These are phyloP conservation scores for Tremella fuciformis DNA, from an alignment of 768 basidiomycete species.

Conservation along the genomic window DNA sequence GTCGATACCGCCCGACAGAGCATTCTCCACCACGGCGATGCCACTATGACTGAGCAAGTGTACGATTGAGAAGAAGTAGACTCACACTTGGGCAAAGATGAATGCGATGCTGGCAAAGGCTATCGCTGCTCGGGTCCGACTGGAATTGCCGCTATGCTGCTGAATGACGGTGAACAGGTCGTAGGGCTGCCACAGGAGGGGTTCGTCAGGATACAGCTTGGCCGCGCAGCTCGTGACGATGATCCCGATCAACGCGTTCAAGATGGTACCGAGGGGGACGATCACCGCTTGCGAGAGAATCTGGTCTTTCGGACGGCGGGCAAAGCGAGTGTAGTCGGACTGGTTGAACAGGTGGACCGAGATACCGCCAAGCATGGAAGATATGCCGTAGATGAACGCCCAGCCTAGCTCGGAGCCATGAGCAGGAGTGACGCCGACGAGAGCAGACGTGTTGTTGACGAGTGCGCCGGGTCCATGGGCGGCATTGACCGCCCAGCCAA, in stretches of 20 bases:
- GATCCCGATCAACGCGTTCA: slow-evolving; percentile 4
- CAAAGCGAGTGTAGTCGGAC: slow-evolving; percentile 21
- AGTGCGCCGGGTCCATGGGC: not conserved
- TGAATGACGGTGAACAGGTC: slow-evolving; percentile 3
- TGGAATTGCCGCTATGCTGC: not conserved
- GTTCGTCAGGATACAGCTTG: not conserved
- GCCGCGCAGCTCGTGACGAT: not conserved
- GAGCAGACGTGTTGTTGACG: slow-evolving; percentile 1
- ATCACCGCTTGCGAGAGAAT: slow-evolving; percentile 20
- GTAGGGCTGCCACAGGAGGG: slow-evolving; percentile 6
- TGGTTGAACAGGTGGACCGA: slow-evolving; percentile 28
- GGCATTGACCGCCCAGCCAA: slow-evolving; percentile 1
- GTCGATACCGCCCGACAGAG: slow-evolving; percentile 7
- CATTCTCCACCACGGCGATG: slow-evolving; percentile 5
- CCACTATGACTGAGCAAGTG: not conserved
- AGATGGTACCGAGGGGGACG: slow-evolving; percentile 17
- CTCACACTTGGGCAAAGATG: slow-evolving; percentile 3
- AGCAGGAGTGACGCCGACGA: slow-evolving; percentile 24
- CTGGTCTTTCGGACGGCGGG: not conserved
- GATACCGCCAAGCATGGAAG: slow-evolving; percentile 3
- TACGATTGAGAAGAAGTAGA: too few relatives aligned
- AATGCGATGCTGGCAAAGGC: slow-evolving; percentile 6
- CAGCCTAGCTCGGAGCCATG: slow-evolving; percentile 35
- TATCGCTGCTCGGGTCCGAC: slow-evolving; percentile 1
- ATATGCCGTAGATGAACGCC: slow-evolving; percentile 39